Conservation (phyloP, 371 early-diverging fungal species). For the Mucor irregularis region DNA sequence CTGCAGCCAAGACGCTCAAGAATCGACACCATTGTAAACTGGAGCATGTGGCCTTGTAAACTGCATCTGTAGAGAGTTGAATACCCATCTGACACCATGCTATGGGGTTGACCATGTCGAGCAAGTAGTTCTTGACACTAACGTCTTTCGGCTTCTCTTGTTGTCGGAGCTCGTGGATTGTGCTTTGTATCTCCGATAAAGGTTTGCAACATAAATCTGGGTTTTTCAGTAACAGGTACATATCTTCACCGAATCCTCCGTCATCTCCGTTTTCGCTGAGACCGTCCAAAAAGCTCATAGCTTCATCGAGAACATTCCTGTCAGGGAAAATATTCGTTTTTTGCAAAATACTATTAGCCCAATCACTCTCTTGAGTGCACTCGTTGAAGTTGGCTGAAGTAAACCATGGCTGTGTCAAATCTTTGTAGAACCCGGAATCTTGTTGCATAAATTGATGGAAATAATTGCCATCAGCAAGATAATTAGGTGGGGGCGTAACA, state of each 20-base stretch:
- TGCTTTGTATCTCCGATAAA: conserved; percentile 24
- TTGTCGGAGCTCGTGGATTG: conserved; percentile 29
- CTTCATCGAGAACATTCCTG: conserved; percentile 35
- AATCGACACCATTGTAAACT: conserved; percentile 64
- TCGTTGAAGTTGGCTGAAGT: background rate
- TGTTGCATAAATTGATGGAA: conserved; percentile 5
- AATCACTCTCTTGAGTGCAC: background rate
- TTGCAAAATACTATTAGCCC: background rate
- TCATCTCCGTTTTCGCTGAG: conserved; percentile 19
- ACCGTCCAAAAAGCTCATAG: conserved; percentile 30
- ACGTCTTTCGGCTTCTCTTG: background rate
- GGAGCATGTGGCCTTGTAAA: conserved; percentile 16
- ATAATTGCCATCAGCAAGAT: background rate
- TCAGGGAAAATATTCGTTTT: conserved; percentile 5
- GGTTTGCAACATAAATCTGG: conserved; percentile 26
- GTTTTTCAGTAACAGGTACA: conserved; percentile 24
- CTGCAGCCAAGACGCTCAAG: conserved; percentile 52
- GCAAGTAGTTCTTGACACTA: background rate
- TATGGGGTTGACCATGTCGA: conserved; percentile 1
- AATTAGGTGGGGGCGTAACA: conserved; percentile 1
- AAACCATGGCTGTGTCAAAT: conserved; percentile 15
- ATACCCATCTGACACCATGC: conserved; percentile 18
- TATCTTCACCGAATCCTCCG: conserved; percentile 23
- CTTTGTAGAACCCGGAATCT: background rate
- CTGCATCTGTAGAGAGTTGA: background rate